Evolutionary conservation across 805 yeast species (phyloP), one percentile per base, ranked within the genome.

Genomic region (Saccharomycopsis fermentans): DNA sequence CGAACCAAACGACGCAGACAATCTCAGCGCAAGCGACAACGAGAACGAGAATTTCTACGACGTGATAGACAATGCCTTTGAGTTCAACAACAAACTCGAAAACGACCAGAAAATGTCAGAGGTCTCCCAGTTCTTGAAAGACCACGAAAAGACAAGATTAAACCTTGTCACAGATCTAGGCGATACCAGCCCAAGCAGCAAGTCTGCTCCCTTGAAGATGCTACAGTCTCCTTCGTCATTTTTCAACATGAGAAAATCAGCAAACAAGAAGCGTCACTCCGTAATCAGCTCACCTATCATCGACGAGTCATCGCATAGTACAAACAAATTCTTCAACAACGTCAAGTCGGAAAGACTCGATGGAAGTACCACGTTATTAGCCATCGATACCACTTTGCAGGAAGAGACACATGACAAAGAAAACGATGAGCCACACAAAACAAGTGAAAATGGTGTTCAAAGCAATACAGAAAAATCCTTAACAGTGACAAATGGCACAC

Each of bases 101-200:
- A 36, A 29, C 11, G 43, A 52, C 9, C 43, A 35, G 27, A 34
- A 52, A 11, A 52, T 52, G 24, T 52, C 50, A 6, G 50, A 43
- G 14, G 50, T 43, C 4, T 43, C 50, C 11, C 50, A 56, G 29
- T 61, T 61, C 40, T 54, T 61, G 37, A 53, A 50, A 29, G 63
- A 61, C 19, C 63, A 61, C 27, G 32, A 39, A n/a, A 26, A 37
- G 29, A 43, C 21, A 21, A 43, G 27, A 8, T 21, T 43, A 14
- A 21, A 6, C 6, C 27, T 21, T 11, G 50, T n/a, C 17, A 8
- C 50, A 19, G 50, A 37, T 37, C 21, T n/a, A 4, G 14, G 4
- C 29, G 17, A 43, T 6, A 19, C 24, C 6, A 21, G 14, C 26
- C 2, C 14, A 12, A 14, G 26, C 24, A 21, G n/a, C 12, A 43